phyloP scores from a whole-genome alignment of 2,329 filamentous ascomycete genomes.

The Tolypocladium paradoxum region DNA sequence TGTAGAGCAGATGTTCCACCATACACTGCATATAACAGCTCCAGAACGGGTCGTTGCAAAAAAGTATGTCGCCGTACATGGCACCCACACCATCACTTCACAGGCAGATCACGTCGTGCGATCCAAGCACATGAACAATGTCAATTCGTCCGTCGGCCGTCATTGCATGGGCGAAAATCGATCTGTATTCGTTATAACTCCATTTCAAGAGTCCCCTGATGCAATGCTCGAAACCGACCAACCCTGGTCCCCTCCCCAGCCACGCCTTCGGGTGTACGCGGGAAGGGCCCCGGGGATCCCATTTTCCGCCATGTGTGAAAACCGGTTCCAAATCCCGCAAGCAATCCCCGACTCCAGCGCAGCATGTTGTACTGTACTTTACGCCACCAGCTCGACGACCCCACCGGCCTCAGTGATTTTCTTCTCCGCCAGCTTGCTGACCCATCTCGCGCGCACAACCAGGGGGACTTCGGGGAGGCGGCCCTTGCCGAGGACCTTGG shows the following conservation, averaged over 20 bases:
- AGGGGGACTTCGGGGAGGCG: constrained; percentile 85
- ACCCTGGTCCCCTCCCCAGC: constrained; percentile 16
- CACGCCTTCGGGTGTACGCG: constrained; percentile 5
- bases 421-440: constrained; percentile 91
- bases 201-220: constrained; percentile 27
- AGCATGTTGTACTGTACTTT: constrained; percentile 16
- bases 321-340: constrained; percentile 7
- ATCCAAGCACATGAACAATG: neutral
- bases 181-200: constrained; percentile 31
- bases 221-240: constrained; percentile 31
- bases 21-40: neutral
- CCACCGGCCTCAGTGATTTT: constrained; percentile 99
- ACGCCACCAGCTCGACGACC: constrained; percentile 91
- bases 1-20: too few species aligned
- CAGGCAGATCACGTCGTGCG: neutral
- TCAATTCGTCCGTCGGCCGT: neutral
- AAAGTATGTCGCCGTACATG: too few species aligned
- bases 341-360: neutral
- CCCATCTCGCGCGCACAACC: constrained; percentile 89
- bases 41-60: too few species aligned
- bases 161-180: constrained; percentile 22
- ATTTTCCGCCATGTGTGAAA: constrained; percentile 8
- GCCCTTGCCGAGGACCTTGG: constrained; percentile 98
- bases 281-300: constrained; percentile 1
- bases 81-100: neutral